These are phyloP conservation scores for Dictyostelium discoideum DNA, from an alignment of 78 protist genomes.

Conservation along the genomic window DNA sequence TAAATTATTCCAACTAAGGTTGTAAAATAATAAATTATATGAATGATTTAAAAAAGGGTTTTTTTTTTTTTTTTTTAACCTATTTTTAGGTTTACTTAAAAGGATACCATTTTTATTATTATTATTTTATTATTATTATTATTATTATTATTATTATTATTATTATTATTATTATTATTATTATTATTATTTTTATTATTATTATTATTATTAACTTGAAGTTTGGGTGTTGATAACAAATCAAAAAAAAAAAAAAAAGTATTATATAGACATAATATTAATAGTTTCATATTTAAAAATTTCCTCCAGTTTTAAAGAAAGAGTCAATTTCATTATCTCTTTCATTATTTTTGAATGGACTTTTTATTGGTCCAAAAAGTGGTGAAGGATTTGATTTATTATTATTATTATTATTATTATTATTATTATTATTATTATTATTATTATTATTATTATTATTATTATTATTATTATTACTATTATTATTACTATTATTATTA, in stretches of 20 bases:
- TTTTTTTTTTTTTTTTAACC: too few species aligned
- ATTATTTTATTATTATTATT: too few species aligned
- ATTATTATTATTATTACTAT: background rate
- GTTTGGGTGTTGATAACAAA: too few species aligned
- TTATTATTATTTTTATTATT: too few species aligned
- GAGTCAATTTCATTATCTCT: background rate
- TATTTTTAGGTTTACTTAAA: too few species aligned
- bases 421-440: background rate
- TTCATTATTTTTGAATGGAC: slow-evolving; percentile 7
- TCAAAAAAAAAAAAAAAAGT: too few species aligned
- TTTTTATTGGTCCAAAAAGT: background rate
- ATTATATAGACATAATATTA: background rate
- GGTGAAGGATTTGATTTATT: slow-evolving; percentile 11
- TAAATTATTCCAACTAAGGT: background rate
- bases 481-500: too few species aligned
- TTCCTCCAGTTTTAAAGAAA: background rate
- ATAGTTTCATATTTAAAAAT: background rate
- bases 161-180: too few species aligned
- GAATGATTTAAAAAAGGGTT: background rate
- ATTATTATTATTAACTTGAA: too few species aligned
- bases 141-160: too few species aligned
- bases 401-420: background rate
- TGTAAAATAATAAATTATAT: background rate
- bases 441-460: too few species aligned
- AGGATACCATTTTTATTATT: too few species aligned